A percentile compares a stretch with the other conserved stretches of the same genome.
phyloP scores from a whole-genome alignment of 2,329 filamentous ascomycete species.

The Alternaria angustiovoidea region DNA sequence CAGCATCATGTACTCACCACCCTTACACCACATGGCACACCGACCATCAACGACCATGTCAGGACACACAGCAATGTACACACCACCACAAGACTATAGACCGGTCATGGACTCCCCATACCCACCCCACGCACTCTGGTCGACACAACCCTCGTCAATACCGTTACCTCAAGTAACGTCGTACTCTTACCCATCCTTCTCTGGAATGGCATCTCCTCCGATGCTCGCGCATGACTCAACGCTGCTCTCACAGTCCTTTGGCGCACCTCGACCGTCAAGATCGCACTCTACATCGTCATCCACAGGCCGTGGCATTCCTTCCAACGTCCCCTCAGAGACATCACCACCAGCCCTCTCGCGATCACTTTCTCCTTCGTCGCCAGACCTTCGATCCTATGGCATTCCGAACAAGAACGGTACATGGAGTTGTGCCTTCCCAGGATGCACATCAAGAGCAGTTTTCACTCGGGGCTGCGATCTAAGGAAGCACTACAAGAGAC shows the following conservation, averaged over 20 bases:
- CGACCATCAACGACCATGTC: constrained; percentile 34
- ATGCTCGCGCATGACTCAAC: constrained; percentile 36
- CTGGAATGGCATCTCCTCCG: constrained; percentile 34
- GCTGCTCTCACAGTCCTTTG: constrained; percentile 34
- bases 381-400: constrained; percentile 53
- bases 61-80: constrained; percentile 37
- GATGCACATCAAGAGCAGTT: constrained; percentile 65
- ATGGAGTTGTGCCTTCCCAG: constrained; percentile 67
- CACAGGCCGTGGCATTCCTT: constrained; percentile 34
- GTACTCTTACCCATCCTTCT: constrained; percentile 46
- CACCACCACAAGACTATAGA: constrained; percentile 41
- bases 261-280: constrained; percentile 37
- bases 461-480: constrained; percentile 69
- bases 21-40: constrained; percentile 44
- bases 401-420: constrained; percentile 57
- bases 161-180: constrained; percentile 41
- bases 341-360: constrained; percentile 46
- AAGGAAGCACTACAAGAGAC: constrained; percentile 69
- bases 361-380: constrained; percentile 51
- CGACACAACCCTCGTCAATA: constrained; percentile 40
- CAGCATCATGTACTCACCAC: constrained; percentile 50
- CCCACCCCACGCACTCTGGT: constrained; percentile 43
- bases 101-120: constrained; percentile 45
- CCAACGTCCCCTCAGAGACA: constrained; percentile 35
- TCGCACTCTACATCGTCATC: constrained; percentile 49